Conservation (phyloP, 1,284 basidiomycete species). For the Apiotrichum montevideense region DNA sequence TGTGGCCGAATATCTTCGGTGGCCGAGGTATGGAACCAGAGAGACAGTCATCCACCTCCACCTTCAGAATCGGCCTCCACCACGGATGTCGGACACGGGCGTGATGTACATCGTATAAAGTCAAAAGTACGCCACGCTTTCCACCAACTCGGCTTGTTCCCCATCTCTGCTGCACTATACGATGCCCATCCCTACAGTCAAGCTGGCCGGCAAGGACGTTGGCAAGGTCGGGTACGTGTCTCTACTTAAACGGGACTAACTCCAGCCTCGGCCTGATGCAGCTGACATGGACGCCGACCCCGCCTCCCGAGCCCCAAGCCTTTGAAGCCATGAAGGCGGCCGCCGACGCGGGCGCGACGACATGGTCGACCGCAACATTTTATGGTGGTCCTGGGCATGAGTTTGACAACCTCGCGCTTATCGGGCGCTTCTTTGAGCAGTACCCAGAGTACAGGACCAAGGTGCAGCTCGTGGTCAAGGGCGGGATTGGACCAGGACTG, state of each 20-base stretch:
- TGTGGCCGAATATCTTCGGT: no score
- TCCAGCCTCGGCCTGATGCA: constrained; percentile 52
- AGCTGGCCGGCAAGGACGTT: constrained; percentile 32
- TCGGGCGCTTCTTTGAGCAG: constrained; percentile 42
- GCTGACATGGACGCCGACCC: constrained; percentile 52
- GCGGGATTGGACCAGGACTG: constrained; percentile 39
- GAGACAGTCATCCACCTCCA: no score
- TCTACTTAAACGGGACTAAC: neutral
- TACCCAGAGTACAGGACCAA: constrained; percentile 56
- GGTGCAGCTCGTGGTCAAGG: constrained; percentile 53
- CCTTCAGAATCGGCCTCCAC: no score
- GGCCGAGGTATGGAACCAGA: no score
- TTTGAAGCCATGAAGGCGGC: constrained; percentile 60
- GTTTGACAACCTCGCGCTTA: constrained; percentile 39
- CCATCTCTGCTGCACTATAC: neutral
- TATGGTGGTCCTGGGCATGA: constrained; percentile 31
- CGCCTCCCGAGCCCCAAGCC: constrained; percentile 54
- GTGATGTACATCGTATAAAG: no score
- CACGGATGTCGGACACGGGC: no score
- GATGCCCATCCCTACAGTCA: constrained; percentile 22
- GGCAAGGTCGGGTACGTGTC: constrained; percentile 31
- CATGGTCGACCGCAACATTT: constrained; percentile 46
- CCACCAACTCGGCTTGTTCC: no score
- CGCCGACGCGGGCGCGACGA: constrained; percentile 53
- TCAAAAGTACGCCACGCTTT: no score